Conservation (phyloP, 305 asterid genomes). For the Galium porrigens region DNA sequence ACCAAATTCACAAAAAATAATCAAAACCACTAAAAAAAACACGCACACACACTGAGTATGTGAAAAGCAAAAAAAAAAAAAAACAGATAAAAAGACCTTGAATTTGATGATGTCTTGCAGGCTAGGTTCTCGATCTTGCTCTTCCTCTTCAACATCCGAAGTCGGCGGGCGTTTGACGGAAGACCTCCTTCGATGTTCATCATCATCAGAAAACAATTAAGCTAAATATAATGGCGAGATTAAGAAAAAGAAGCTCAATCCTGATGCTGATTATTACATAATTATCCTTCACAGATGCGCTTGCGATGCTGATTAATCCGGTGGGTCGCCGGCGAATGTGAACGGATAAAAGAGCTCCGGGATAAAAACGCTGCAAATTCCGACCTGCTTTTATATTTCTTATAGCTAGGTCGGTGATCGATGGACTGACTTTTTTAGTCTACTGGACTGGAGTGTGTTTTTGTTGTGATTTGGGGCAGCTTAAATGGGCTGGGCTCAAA, state of each 20-base stretch:
- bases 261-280: slow-evolving; percentile 9
- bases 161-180: slow-evolving; percentile 53
- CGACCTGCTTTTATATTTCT: neutral
- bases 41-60: neutral
- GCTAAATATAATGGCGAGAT: neutral
- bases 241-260: neutral
- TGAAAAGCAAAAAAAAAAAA: neutral
- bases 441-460: no score
- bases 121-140: slow-evolving; percentile 33
- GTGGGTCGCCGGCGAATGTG: neutral
- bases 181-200: slow-evolving; percentile 30
- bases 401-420: slow-evolving; percentile 1
- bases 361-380: neutral
- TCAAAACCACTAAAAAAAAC: neutral
- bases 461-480: neutral
- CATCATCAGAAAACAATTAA: neutral
- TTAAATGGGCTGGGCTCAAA: neutral
- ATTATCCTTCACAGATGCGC: slow-evolving; percentile 1
- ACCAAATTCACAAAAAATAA: slow-evolving; percentile 5
- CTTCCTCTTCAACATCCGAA: slow-evolving; percentile 42
- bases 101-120: slow-evolving; percentile 36
- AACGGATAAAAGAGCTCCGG: neutral
- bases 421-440: neutral
- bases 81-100: slow-evolving; percentile 24
- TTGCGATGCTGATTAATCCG: neutral